phyloP scores from a whole-genome alignment of 2,329 filamentous ascomycete species.

The Fusarium nurragi region DNA sequence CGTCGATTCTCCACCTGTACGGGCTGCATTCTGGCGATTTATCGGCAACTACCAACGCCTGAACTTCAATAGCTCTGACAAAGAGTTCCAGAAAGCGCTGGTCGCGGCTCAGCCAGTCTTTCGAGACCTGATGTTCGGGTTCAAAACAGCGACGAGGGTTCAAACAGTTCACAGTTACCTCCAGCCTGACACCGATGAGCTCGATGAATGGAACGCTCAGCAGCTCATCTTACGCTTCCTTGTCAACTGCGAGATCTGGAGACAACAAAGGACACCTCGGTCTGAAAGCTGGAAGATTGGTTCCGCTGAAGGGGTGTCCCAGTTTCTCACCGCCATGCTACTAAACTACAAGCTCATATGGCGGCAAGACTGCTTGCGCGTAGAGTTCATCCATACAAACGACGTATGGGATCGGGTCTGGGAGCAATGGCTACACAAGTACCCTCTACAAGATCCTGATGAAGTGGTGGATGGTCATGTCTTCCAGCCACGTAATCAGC shows the following conservation, averaged over 20 bases:
- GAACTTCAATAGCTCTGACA: background rate
- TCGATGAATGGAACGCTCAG: conserved; percentile 8
- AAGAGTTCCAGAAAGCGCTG: conserved; percentile 16
- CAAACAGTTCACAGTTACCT: conserved; percentile 25
- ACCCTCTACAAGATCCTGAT: conserved; percentile 17
- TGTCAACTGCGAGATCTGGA: conserved; percentile 41
- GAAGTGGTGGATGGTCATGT: conserved; percentile 4
- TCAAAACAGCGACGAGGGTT: conserved; percentile 6
- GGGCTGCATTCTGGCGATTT: conserved; percentile 38
- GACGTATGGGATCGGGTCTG: conserved; percentile 41
- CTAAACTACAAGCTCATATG: conserved; percentile 39
- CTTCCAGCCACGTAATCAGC: conserved; percentile 30
- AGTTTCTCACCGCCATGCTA: conserved; percentile 41
- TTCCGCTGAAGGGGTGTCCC: conserved; percentile 10
- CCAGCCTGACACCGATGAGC: background rate
- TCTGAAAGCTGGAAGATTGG: conserved; percentile 36
- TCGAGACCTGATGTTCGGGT: conserved; percentile 32
- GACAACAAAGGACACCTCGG: conserved; percentile 34
- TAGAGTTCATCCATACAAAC: background rate
- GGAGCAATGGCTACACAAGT: conserved; percentile 45
- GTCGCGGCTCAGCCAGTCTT: conserved; percentile 17
- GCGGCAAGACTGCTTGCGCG: conserved; percentile 25
- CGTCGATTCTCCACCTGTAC: conserved; percentile 41
- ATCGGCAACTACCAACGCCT: background rate
- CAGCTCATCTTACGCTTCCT: conserved; percentile 41